Evolutionary conservation across 495 filamentous ascomycete genomes (phyloP).

Genomic region (Penicillium parvum): DNA sequence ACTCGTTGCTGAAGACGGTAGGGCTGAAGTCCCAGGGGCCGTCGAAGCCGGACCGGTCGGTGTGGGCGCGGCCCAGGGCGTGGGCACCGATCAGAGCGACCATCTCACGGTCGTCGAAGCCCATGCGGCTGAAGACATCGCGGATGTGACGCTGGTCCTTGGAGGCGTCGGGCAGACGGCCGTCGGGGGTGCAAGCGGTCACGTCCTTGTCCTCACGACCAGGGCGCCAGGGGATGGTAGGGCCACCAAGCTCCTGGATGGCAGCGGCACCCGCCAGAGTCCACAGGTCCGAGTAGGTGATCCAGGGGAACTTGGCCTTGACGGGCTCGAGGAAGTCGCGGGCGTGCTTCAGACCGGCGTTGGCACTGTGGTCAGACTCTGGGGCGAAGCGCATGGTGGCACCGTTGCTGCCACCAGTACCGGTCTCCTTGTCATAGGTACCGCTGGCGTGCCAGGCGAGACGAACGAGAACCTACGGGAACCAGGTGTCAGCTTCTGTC

Average conservation of each 20-base stretch:
- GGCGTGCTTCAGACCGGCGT: slow-evolving; percentile 82
- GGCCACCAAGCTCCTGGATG: slow-evolving; percentile 94
- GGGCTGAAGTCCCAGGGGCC: slow-evolving; percentile 97
- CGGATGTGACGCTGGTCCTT: slow-evolving; percentile 82
- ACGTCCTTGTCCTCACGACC: slow-evolving; percentile 80
- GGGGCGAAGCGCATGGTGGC: slow-evolving; percentile 97
- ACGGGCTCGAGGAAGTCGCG: slow-evolving; percentile 90
- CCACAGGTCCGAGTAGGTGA: slow-evolving; percentile 94
- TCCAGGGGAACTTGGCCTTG: slow-evolving; percentile 90
- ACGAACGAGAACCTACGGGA: slow-evolving; percentile 59
- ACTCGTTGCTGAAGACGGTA: slow-evolving; percentile 92
- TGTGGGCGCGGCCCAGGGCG: slow-evolving; percentile 88
- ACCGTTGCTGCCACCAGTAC: slow-evolving; percentile 91
- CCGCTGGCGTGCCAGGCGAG: slow-evolving; percentile 86
- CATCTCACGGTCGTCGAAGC: slow-evolving; percentile 96
- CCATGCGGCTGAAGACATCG: slow-evolving; percentile 94
- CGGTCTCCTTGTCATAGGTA: slow-evolving; percentile 84
- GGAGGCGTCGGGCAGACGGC: slow-evolving; percentile 85
- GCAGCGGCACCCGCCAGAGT: slow-evolving; percentile 81
- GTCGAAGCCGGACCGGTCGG: slow-evolving; percentile 80
- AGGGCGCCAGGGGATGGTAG: slow-evolving; percentile 81
- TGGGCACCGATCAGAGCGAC: slow-evolving; percentile 88
- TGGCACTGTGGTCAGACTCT: slow-evolving; percentile 88
- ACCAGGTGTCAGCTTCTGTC: not conserved
- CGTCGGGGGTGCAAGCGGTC: slow-evolving; percentile 88